These are phyloP conservation scores for Moringa oleifera DNA, from an alignment of 345 rosid species.

Conservation along the genomic window DNA sequence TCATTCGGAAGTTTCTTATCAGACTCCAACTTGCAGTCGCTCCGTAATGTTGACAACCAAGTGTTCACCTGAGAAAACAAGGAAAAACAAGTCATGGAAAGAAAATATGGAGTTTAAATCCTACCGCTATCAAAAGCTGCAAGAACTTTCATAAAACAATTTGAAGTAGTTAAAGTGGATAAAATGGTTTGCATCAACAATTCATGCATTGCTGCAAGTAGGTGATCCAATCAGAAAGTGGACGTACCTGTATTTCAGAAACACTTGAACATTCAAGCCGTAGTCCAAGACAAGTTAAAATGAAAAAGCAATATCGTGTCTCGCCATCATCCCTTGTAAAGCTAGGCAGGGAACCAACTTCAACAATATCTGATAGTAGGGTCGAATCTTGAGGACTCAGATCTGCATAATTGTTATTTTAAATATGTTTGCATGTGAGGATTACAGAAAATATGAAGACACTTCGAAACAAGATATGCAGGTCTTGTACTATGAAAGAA, in stretches of 20 bases:
- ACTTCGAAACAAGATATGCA: not conserved
- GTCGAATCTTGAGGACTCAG: conserved; percentile 94
- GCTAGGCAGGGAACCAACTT: conserved; percentile 66
- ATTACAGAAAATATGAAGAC: not conserved
- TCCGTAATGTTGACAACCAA: conserved; percentile 56
- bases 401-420: conserved; percentile 43
- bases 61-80: conserved; percentile 52
- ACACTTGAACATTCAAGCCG: conserved; percentile 73
- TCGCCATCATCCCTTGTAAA: conserved; percentile 62
- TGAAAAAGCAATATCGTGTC: conserved; percentile 52
- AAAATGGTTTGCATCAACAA: no score
- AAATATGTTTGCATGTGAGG: no score
- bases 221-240: not conserved
- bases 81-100: not conserved
- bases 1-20: conserved; percentile 38
- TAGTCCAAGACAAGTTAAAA: conserved; percentile 71
- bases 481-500: not conserved
- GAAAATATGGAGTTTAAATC: no score
- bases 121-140: no score
- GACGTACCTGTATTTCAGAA: conserved; percentile 64
- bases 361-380: conserved; percentile 70
- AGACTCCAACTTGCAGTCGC: conserved; percentile 40
- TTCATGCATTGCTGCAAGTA: no score
- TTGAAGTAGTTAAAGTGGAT: no score
- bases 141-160: no score